Evolutionary conservation across 2,329 filamentous ascomycete species (phyloP), one percentile per base, ranked within the genome.

Genomic region (Fusarium heterosporum): DNA sequence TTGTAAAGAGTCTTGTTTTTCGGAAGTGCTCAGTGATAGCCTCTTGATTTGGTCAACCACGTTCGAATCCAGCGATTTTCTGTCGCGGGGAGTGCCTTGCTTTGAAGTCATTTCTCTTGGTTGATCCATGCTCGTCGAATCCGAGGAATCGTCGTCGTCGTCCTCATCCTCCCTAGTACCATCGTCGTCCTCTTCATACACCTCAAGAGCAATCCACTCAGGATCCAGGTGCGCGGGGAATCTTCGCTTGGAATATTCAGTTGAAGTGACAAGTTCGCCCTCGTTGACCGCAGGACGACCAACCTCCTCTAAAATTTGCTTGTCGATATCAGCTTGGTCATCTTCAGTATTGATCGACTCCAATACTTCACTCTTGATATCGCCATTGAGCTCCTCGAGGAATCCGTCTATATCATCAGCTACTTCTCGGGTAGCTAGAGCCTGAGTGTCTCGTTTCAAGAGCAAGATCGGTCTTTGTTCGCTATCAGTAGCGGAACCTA

Each of bases 191-290:
- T 92, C 89, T 30, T 87, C 85, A 74, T 90, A 96, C 1, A 97
- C 92, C 75, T 97, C 93, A 16, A 97, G 87, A 0, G 94, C 94
- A 67, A 97, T 87, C 94, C 94, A 97, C 77, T 97, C 94, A 0
- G 91, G 89, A 69, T 97, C 94, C 1, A 97, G 82, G 61, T 93
- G 90, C 2, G 84, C 83, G 1, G 93, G 93, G 4, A 97, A 71
- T 25, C 62, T 72, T 45, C 67, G 72, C 12, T 53, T 64, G n/a
- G 47, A 42, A 25, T 54, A 47, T 2, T 48, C 48, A 16, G 36
- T 55, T 1, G 26, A 34, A 41, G 48, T 46, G 17, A 32, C 30
- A 30, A 28, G 25, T 59, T 69, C 39, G 11, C 26, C 14, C 25
- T 48, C n/a, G 13, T 32, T 22, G n/a, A 25, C 39, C 6, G 38